Evolutionary conservation across 2,329 filamentous ascomycete species (phyloP), one percentile per base, ranked within the genome.

Genomic region (Stemphylium vesicarium): DNA sequence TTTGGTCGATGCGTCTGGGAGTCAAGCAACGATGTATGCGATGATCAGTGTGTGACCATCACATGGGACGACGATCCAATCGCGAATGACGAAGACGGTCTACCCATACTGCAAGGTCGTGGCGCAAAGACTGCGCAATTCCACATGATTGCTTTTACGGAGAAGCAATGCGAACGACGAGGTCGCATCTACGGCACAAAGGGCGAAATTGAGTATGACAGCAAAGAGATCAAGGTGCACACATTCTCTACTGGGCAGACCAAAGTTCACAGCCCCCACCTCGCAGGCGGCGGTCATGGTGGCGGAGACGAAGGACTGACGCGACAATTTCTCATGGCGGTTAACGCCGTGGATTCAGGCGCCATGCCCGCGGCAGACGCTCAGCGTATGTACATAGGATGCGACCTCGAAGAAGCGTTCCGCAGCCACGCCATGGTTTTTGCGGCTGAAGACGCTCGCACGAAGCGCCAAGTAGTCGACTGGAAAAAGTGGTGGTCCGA

Each of bases 1-100:
- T 98, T 92, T 70, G 95, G 95, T 0, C 86, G 94, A n/a, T 99
- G 95, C 71, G 95, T 98, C 1, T 98, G 88, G 77, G 95, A 97
- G 72, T 82, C 88, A 4, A 92, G 96, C 77, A 99, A 98, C 76
- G 88, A 96, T 68, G 95, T 98, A 37, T 91, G 88, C 68, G 95
- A 99, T 73, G 92, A 98, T 68, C 94, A 98, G 74, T 84, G 89
- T 22, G 95, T 98, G 16, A 94, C 90, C 0, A 85, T 98, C 47
- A 86, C 84, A 4, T 98, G 94, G 92, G 89, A 92, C 11, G 91
- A 96, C 39, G 87, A 90, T 56, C 78, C 78, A 0, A 61, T 80
- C 2, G 42, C 24, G 9, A 50, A 57, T 0, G 64, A 66, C 29
- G 53, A 59, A 2, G 42, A 65, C 9, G 65, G 62, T 1, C 26